Evolutionary conservation across 2,329 filamentous ascomycete genomes (phyloP).

Genomic region (Myrmaecium sp.): DNA sequence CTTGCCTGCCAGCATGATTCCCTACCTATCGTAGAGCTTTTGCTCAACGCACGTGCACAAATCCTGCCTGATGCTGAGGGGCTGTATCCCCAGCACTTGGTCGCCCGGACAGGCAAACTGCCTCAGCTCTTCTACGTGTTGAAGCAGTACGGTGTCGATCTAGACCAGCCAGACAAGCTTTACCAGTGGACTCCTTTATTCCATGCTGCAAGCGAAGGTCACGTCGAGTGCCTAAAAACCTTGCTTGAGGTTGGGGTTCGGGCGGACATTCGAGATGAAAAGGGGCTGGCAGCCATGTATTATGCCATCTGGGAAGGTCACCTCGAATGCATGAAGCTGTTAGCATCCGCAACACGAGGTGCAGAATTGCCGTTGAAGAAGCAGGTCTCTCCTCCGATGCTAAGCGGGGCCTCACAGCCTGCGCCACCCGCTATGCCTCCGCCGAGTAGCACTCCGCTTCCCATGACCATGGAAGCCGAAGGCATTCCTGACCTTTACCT

Average conservation of each 20-base stretch:
- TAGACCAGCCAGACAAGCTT: slow-evolving; percentile 85
- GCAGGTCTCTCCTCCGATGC: slow-evolving; percentile 9
- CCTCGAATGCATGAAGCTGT: slow-evolving; percentile 78
- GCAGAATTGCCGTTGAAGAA: slow-evolving; percentile 18
- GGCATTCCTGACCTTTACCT: slow-evolving; percentile 83
- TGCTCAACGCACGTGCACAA: slow-evolving; percentile 62
- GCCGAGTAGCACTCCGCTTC: slow-evolving; percentile 19
- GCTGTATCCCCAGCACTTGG: slow-evolving; percentile 89
- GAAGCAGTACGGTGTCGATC: slow-evolving; percentile 69
- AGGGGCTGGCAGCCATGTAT: slow-evolving; percentile 86
- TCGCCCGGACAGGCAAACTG: slow-evolving; percentile 72
- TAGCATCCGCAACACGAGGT: slow-evolving; percentile 38
- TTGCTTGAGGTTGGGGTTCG: slow-evolving; percentile 67
- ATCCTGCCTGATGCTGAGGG: slow-evolving; percentile 93
- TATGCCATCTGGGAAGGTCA: slow-evolving; percentile 98
- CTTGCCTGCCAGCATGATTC: slow-evolving; percentile 90
- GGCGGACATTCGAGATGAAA: slow-evolving; percentile 72
- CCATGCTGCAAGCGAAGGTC: slow-evolving; percentile 90
- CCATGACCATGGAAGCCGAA: slow-evolving; percentile 54
- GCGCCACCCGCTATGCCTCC: slow-evolving; percentile 3
- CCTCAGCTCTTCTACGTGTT: slow-evolving; percentile 65
- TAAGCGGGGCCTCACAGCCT: slow-evolving; percentile 7
- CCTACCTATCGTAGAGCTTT: slow-evolving; percentile 63
- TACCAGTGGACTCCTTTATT: slow-evolving; percentile 97
- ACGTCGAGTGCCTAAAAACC: slow-evolving; percentile 70